Conservation (phyloP, 257 asterid genomes). For the Scutellaria barbata region DNA sequence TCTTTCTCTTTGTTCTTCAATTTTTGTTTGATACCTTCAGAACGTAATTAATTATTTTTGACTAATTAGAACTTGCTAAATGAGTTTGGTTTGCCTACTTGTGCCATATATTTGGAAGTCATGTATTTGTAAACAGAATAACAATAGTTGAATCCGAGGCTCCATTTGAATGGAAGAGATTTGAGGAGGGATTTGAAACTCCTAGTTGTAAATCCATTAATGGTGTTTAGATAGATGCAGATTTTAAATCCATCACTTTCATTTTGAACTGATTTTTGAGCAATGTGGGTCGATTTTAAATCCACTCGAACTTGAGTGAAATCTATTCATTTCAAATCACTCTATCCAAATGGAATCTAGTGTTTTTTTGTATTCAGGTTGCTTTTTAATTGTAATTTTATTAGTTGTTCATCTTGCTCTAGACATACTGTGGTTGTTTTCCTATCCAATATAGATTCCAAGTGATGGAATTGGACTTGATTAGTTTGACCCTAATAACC, state of each 20-base stretch:
- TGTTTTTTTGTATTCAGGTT: not conserved
- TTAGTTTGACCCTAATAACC: not conserved
- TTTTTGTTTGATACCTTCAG: constrained; percentile 2
- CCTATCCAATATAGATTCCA: constrained; percentile 9
- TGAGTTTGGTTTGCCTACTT: constrained; percentile 15
- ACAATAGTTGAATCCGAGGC: constrained; percentile 12
- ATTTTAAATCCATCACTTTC: too few species aligned
- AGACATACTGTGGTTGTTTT: constrained; percentile 2
- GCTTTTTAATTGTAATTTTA: not conserved
- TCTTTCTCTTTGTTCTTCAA: not conserved
- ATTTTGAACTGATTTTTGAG: too few species aligned
- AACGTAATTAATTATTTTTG: constrained; percentile 1
- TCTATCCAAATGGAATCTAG: too few species aligned
- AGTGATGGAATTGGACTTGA: constrained; percentile 1
- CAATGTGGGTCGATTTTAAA: too few species aligned
- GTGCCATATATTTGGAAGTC: constrained; percentile 9
- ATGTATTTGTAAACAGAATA: not conserved
- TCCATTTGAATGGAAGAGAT: too few species aligned
- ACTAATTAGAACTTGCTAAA: constrained; percentile 13
- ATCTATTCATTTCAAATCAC: too few species aligned
- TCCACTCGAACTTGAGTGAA: too few species aligned
- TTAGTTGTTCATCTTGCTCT: constrained; percentile 5
- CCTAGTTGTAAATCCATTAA: not conserved
- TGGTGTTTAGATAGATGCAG: too few species aligned
- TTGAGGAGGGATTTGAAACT: too few species aligned